Percentiles rank a stretch among this genome's conserved stretches.
phyloP scores from a whole-genome alignment of 129 eudicot genomes.

The Scalesia atractyloides region DNA sequence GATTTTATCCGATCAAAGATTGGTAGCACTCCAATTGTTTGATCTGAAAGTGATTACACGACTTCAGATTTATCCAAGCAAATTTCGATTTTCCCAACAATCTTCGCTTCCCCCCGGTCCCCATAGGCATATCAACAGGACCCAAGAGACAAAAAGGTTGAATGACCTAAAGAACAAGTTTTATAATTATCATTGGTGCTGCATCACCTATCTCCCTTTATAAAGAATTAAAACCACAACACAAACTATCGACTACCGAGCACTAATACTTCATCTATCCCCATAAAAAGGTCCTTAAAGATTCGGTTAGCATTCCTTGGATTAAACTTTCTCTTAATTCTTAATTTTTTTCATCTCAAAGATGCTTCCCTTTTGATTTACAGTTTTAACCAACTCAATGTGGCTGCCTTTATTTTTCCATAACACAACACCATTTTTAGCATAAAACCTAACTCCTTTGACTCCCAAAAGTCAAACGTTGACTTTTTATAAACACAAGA shows the following conservation, averaged over 20 bases:
- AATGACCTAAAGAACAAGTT: not conserved
- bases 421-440: not conserved
- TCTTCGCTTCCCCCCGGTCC: too few relatives aligned
- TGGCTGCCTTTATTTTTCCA: not conserved
- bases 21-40: too few relatives aligned
- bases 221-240: not conserved
- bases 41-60: too few relatives aligned
- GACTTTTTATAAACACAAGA: not conserved
- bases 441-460: not conserved
- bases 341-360: too few relatives aligned
- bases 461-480: not conserved
- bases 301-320: not conserved
- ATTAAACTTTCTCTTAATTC: not conserved
- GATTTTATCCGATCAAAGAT: too few relatives aligned
- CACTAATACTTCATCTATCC: not conserved
- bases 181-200: not conserved
- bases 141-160: too few relatives aligned
- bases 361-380: not conserved
- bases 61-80: too few relatives aligned
- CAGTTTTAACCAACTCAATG: not conserved
- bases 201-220: not conserved
- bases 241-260: not conserved
- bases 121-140: too few relatives aligned
- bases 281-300: too few relatives aligned
- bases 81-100: too few relatives aligned